Conservation (phyloP, 371 early-diverging fungal species). For the Apophysomyces elegans region DNA sequence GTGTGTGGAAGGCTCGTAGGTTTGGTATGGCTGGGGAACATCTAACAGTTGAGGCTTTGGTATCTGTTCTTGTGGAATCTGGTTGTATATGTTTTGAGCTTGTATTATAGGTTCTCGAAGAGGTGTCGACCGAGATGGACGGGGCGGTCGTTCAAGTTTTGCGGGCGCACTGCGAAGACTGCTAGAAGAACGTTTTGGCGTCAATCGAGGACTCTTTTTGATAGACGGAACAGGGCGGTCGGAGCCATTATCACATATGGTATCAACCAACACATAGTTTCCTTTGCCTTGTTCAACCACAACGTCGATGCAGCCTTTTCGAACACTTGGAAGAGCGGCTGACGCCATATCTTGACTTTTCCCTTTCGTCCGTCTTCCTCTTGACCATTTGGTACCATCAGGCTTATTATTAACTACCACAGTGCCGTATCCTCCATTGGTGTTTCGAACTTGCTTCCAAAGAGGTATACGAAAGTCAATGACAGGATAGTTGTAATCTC, state of each 20-base stretch:
- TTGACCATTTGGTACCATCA: not conserved
- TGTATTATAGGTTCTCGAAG: not conserved
- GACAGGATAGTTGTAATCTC: conserved; percentile 62
- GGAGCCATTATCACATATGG: not conserved
- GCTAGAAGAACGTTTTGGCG: not conserved
- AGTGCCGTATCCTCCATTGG: conserved; percentile 1
- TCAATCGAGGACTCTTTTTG: not conserved
- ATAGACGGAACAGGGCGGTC: conserved; percentile 2
- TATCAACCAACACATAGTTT: conserved; percentile 46
- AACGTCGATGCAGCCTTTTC: conserved; percentile 55
- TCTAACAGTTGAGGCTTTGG: conserved; percentile 1
- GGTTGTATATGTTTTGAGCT: not conserved
- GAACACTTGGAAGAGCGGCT: conserved; percentile 13
- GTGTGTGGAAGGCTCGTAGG: conserved; percentile 6
- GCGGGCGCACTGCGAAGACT: conserved; percentile 4
- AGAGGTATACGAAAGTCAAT: conserved; percentile 53
- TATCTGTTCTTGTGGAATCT: not conserved
- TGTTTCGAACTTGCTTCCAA: conserved; percentile 38
- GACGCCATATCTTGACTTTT: conserved; percentile 14
- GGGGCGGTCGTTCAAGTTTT: conserved; percentile 6
- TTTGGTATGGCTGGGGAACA: not conserved
- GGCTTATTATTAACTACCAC: not conserved
- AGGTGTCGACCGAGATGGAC: conserved; percentile 11
- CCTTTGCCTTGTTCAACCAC: conserved; percentile 51
- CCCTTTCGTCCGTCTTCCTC: conserved; percentile 2